Base-by-base conservation (phyloP, 2,329 filamentous ascomycete genomes). In the Sarocladiaceae sp. region DNA sequence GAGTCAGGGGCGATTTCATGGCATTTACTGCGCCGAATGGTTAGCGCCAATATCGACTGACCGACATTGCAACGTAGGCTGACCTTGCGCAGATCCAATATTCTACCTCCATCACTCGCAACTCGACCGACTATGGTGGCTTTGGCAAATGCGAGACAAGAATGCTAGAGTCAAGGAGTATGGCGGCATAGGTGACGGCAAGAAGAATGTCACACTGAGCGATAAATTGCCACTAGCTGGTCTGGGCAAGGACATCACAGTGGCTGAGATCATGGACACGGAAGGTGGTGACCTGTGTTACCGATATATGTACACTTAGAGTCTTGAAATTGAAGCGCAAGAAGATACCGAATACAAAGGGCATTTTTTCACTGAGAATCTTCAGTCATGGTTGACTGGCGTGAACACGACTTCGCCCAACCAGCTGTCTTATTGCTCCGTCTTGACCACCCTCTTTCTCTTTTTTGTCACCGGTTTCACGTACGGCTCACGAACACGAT, bases 91-190 rank as follows among this genome's bases (percentile, higher is more conserved):
- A 55, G 58, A 60, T 26, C 58, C 58, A 17, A 52, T 60, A 7
- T 60, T 60, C 50, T 60, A 56, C 39, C 52, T 59, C 3, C 58
- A 60, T 13, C 58, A 59, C 47, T 29, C 53, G 6, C 56, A 59
- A 40, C 53, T 60, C 6, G 58, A 60, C 29, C 54, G 56, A 13
- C 29, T 59, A 17, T 59, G 58, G 58, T 58, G 53, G 50, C 23
- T 56, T 11, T 60, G 57, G 58, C 58, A 60, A 33, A 50, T 51
- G 13, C 52, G 28, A 8, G 52, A 52, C 20, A 37, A 18, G 1
- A 25, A 51, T 25, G 49, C 12, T 20, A 48, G 58, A 5, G 26
- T 37, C 2, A 11, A 52, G 2, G 55, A 56, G n/a, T 56, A 53
- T 23, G 42, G 39, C 0, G 56, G 58, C 2, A 28, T 33, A 35